Base-by-base conservation (phyloP, 345 rosid genomes). In the Linum tenue region DNA sequence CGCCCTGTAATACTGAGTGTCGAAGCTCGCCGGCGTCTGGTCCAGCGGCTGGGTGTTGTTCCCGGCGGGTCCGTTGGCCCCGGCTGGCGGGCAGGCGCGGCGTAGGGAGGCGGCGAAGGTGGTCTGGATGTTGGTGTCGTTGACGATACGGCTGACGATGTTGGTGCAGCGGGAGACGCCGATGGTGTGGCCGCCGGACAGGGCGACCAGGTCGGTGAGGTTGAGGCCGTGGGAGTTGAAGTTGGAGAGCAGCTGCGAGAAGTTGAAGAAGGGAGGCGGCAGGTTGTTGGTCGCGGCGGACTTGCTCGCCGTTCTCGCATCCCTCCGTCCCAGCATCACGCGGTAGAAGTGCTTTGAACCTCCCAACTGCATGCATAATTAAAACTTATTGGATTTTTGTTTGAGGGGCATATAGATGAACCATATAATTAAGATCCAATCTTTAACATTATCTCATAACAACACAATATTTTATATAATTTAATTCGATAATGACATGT, bases 261-360 rank as follows among this genome's bases (percentile, higher is more conserved):
- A 75, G 77, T 77, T 87, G 0, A 73, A 69, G 39, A 83, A 81
- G 4, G 95, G 96, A 3, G 82, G 56, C 3, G 98, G 96, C 73
- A 92, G 83, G 73, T 82, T 73, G 51, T 62, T 85, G 70, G 89
- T 92, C 0, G 96, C 95, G 0, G 88, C 96, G 3, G 88, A 68
- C 60, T 76, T 91, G 78, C 96, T 87, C 17, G 98, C 86, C 0
- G 85, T 86, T 62, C 72, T 81, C 0, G 92, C 79, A 69, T 92
- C 98, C 80, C 96, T 84, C 74, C 96, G 83, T 73, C 96, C 98
- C 16, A 92, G 79, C 69, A 89, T 87, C 55, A 92, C 96, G 55
- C 77, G n/a, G n/a, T n/a, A n/a, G n/a, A n/a, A 60, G 95, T 95
- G 89, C 14, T 4, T 73, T 0, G 89, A 95, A 1, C 96, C 96